phyloP scores from a whole-genome alignment of 768 basidiomycete genomes.

The Daedaleopsis nitida region DNA sequence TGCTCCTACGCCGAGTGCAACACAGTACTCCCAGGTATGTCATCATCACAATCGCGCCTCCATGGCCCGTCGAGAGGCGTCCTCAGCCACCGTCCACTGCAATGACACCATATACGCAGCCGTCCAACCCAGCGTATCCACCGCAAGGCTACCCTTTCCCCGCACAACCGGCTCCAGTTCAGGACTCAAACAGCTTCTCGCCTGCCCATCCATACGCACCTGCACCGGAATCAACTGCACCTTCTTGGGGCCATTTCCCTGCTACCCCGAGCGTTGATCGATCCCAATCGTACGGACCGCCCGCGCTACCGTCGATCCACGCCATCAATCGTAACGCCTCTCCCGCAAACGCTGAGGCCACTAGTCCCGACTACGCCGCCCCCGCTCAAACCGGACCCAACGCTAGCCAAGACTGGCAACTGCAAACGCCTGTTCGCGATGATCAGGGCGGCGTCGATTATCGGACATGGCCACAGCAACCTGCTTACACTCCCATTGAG shows the following conservation, averaged over 20 bases:
- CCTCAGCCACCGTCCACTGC: constrained; percentile 25
- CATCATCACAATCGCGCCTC: neutral
- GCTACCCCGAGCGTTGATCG: constrained; percentile 35
- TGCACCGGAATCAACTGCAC: constrained; percentile 41
- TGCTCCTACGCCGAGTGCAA: constrained; percentile 8
- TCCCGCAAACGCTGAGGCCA: constrained; percentile 17
- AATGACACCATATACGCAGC: constrained; percentile 43
- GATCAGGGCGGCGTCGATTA: constrained; percentile 23
- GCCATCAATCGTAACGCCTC: constrained; percentile 46
- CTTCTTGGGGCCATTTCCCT: constrained; percentile 58
- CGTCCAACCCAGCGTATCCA: constrained; percentile 42
- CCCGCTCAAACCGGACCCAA: constrained; percentile 18
- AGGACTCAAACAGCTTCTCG: constrained; percentile 46
- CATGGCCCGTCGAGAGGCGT: constrained; percentile 16
- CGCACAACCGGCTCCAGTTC: constrained; percentile 40
- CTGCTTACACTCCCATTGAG: constrained; percentile 23
- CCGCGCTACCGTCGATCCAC: constrained; percentile 54
- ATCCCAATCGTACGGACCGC: constrained; percentile 43
- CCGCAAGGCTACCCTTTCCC: constrained; percentile 48
- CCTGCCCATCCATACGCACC: constrained; percentile 41
- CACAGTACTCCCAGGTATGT: constrained; percentile 30
- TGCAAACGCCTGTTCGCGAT: constrained; percentile 24
- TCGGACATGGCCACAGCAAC: constrained; percentile 28
- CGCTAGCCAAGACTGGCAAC: constrained; percentile 24
- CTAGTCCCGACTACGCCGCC: constrained; percentile 21